These are phyloP conservation scores for Mycena galericulata DNA, from an alignment of 768 basidiomycete species.

Conservation along the genomic window DNA sequence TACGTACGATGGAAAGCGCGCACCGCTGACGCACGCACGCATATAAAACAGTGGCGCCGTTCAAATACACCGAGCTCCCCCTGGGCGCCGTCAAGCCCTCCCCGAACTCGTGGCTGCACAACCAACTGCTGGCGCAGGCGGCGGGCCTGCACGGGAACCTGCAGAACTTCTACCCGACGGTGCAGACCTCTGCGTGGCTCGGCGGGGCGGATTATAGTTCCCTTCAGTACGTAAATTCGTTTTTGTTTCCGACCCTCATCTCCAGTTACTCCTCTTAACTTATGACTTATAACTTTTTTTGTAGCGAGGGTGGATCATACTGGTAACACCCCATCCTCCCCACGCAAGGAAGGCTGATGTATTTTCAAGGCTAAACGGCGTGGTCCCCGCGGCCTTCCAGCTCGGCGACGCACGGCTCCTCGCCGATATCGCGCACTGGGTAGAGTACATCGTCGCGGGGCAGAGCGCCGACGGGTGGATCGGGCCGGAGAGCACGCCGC, in stretches of 20 bases:
- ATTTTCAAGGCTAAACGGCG: slow-evolving; percentile 25
- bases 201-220: slow-evolving; percentile 29
- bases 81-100: slow-evolving; percentile 30
- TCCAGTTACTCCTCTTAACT: not conserved
- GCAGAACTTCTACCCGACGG: slow-evolving; percentile 28
- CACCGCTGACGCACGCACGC: not conserved
- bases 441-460: slow-evolving; percentile 26
- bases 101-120: slow-evolving; percentile 24
- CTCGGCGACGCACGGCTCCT: slow-evolving; percentile 27
- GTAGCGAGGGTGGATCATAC: slow-evolving; percentile 25
- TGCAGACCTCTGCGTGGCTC: slow-evolving; percentile 27
- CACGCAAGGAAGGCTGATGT: not conserved
- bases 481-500: slow-evolving; percentile 30
- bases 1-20: not conserved
- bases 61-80: slow-evolving; percentile 29
- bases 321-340: not conserved
- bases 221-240: too few relatives aligned
- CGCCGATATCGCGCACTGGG: slow-evolving; percentile 28
- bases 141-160: slow-evolving; percentile 31
- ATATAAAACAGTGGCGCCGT: slow-evolving; percentile 27
- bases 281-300: too few relatives aligned
- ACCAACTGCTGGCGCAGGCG: slow-evolving; percentile 24
- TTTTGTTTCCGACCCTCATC: not conserved
- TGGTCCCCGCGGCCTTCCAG: slow-evolving; percentile 31
- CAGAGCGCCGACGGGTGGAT: slow-evolving; percentile 29